Evolutionary conservation across 768 basidiomycete species (phyloP), one percentile per base, ranked within the genome.

Genomic region (Lanmaoa rubissima): DNA sequence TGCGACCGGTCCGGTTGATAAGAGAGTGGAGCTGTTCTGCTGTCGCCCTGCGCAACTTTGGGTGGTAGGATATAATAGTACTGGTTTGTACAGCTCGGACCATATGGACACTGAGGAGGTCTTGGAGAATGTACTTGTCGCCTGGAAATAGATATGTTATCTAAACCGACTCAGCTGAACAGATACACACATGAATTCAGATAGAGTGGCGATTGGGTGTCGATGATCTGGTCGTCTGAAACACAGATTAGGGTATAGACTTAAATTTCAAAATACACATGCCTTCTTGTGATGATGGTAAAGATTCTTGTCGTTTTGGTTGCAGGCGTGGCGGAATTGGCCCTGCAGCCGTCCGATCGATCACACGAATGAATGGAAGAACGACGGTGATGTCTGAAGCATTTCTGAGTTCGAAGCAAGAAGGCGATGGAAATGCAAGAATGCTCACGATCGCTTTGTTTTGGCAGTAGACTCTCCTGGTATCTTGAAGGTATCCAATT

Each of bases 401-500:
- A 45, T 46, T 19, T 36, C 35, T 55, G 14, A 55, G 51, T n/a
- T 48, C 26, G 10, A 13, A 45, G 19, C 12, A 26, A 34, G 31
- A 43, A 16, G 12, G n/a, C 5, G 51, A 65, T 13, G 59, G 48
- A 77, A 72, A 9, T 2, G 31, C 6, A 34, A 34, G 77, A 73
- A 41, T 69, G 24, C 83, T 61, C 60, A 86, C 83, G 84, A 69
- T 86, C 85, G 61, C 82, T 78, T 45, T 70, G 39, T 1, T 69
- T 68, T 16, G 65, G 63, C 5, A 60, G 36, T 1, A 77, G 54
- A 48, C 76, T 78, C 60, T 85, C 84, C 58, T 84, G 80, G 50
- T 81, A 88, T 52, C 84, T 79, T 1, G 83, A 82, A 2, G 86
- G 86, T 58, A 86, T 88, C 84, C 84, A 85, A 57, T 82, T 85